Evolutionary conservation across 2,329 filamentous ascomycete genomes (phyloP), one percentile per base, ranked within the genome.

Genomic region (Alternaria ethzedia): DNA sequence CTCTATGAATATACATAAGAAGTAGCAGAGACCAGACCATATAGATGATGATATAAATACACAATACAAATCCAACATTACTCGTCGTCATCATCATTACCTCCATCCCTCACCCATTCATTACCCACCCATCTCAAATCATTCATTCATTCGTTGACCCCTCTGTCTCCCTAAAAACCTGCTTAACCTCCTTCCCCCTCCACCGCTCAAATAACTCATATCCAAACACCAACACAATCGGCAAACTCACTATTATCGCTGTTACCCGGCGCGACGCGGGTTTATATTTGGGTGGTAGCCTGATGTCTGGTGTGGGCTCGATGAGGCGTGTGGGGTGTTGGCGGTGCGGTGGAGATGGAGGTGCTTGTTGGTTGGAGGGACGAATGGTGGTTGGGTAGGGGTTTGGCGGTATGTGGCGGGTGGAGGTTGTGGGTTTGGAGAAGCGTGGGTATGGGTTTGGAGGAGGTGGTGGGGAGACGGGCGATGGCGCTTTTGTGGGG

Each of bases 181-280:
- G 59, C 52, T 49, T 36, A 6, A 71, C 69, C 52, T 68, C 60
- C 60, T 68, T 62, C 3, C 57, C 67, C 61, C 59, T 60, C 72
- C 69, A 71, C 59, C 77, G 63, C 45, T 69, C 57, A 46, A 72
- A 78, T 61, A 80, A 43, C 54, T 79, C 75, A 21, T 66, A 78
- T 20, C 78, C 72, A 30, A 74, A 66, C 21, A 81, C 78, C 11
- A 80, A 26, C 0, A 78, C 65, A 30, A 81, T 57, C 2, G 79
- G 79, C 30, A 79, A 59, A 10, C 73, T 75, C 9, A 80, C 78
- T 6, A 80, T 78, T 6, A 80, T 77, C 12, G 71, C 69, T 30
- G 72, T 76, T 1, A 80, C 68, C 1, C 76, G 61, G 3, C 78
- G 65, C 49, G 71, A 74, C 1, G 75, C 74, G 5, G 72, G 70